Evolutionary conservation across 2,329 filamentous ascomycete genomes (phyloP).

Genomic region (Talaromyces sp.): DNA sequence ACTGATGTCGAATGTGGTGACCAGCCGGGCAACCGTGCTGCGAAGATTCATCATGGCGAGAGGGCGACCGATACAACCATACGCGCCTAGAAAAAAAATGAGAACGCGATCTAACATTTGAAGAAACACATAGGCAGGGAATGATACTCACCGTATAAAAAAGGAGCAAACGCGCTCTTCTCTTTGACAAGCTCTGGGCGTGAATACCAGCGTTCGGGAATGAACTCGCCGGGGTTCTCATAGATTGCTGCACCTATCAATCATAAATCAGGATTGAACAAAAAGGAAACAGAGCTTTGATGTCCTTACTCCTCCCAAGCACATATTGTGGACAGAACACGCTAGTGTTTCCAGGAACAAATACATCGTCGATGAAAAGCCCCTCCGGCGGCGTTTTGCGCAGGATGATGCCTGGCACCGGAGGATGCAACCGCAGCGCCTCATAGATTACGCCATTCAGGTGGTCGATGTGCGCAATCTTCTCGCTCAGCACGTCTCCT

Average conservation of each 20-base stretch:
- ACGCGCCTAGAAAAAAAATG: slow-evolving; percentile 18
- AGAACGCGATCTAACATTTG: not conserved
- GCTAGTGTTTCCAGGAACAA: slow-evolving; percentile 21
- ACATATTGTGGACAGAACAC: slow-evolving; percentile 19
- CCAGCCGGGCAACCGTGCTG: slow-evolving; percentile 25
- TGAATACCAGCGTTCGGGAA: slow-evolving; percentile 32
- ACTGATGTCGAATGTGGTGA: slow-evolving; percentile 30
- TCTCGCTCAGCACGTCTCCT: slow-evolving; percentile 9
- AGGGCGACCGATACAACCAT: slow-evolving; percentile 32
- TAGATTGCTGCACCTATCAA: slow-evolving; percentile 21
- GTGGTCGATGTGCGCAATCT: slow-evolving; percentile 16
- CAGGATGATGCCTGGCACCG: slow-evolving; percentile 35
- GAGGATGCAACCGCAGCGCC: slow-evolving; percentile 37
- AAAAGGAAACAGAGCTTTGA: not conserved
- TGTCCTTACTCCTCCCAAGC: slow-evolving; percentile 19
- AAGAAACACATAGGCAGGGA: not conserved
- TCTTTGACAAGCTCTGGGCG: slow-evolving; percentile 28
- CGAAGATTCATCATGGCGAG: slow-evolving; percentile 33
- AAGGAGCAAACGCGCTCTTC: slow-evolving; percentile 29
- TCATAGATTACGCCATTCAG: slow-evolving; percentile 42
- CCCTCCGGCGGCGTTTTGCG: slow-evolving; percentile 34
- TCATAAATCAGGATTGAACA: not conserved
- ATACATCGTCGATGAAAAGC: slow-evolving; percentile 26
- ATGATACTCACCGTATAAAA: slow-evolving; percentile 20
- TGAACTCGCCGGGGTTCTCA: slow-evolving; percentile 19